These are phyloP conservation scores for Fabrea salina DNA, from an alignment of 169 alveolate genomes.

Conservation along the genomic window DNA sequence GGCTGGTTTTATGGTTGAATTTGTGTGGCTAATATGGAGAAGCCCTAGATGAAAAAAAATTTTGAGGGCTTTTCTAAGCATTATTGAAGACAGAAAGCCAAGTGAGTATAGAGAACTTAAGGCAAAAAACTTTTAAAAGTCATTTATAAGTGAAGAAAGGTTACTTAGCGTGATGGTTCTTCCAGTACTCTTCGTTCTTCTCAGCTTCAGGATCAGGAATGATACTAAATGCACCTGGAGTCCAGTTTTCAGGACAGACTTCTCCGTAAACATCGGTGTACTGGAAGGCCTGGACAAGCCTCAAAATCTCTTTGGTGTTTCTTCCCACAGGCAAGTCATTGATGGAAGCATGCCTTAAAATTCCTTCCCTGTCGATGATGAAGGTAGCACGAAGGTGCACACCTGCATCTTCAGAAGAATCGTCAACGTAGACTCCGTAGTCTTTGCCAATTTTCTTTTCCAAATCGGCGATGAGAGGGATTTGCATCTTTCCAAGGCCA, in stretches of 20 bases:
- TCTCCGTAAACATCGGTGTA: slow-evolving; percentile 96
- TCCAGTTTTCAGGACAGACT: slow-evolving; percentile 99
- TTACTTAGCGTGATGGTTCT: slow-evolving; percentile 60
- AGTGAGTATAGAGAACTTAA: no score
- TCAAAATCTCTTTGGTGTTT: slow-evolving; percentile 93
- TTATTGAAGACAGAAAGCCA: no score
- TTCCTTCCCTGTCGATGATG: slow-evolving; percentile 95
- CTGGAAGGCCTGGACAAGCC: slow-evolving; percentile 96
- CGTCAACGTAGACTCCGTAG: slow-evolving; percentile 85
- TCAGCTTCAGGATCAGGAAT: slow-evolving; percentile 92
- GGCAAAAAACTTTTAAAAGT: no score
- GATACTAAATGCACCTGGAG: slow-evolving; percentile 95
- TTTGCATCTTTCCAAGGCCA: slow-evolving; percentile 95
- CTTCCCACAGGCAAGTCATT: slow-evolving; percentile 99
- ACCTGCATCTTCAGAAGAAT: slow-evolving; percentile 82
- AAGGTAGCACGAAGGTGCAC: slow-evolving; percentile 97
- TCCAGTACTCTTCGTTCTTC: slow-evolving; percentile 64
- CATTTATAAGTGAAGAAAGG: no score
- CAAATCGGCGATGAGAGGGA: slow-evolving; percentile 93
- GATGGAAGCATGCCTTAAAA: slow-evolving; percentile 92
- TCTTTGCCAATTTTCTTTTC: slow-evolving; percentile 86
- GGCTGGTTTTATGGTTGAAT: no score
- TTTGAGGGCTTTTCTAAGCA: no score
- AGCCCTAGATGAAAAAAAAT: no score
- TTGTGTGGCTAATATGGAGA: no score